Evolutionary conservation across 1,284 basidiomycete species (phyloP), one percentile per base, ranked within the genome.

Genomic region (Phenoliferia sp.): DNA sequence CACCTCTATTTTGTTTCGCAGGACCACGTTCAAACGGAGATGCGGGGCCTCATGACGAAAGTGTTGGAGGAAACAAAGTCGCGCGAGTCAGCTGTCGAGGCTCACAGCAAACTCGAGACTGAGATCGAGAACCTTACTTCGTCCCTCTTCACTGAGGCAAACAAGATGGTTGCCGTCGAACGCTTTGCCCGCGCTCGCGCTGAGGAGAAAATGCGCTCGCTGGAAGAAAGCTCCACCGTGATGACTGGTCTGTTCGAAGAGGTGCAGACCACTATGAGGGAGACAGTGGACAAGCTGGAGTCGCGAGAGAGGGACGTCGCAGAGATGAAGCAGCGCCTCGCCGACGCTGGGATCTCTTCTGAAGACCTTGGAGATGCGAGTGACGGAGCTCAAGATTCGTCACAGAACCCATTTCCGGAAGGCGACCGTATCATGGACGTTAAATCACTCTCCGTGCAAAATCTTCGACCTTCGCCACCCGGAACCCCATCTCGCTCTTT

Each of bases 51-150:
- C 71, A 98, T 98, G 86, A 91, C 95, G 74, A 89, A 88, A 62
- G 88, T 94, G 28, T 92, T 94, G 17, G 93, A 96, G 76, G 95
- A 97, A 80, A 93, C 94, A 28, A 87, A 91, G 3, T 87, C 89
- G 73, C 85, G 94, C 26, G 94, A 93, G 22, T 88, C 92, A 77
- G 95, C 94, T 1, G 94, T 95, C 79, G 86, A 84, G 68, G 91
- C 89, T 22, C 86, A 90, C 55, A 83, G 81, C 29, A 80, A 80
- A 69, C 94, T 96, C 74, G 90, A 92, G 80, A 85, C 75, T 32
- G 81, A 82, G 70, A 75, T 99, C 56, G 94, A 97, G 78, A 92
- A 97, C 79, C 86, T 99, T 65, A 93, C 92, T 65, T 92, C 94
- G 3, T 87, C 83, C 64, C 74, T 82, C 1, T 82, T 82, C 65